Base-by-base conservation (phyloP, 2,329 filamentous ascomycete genomes). In the Neobulgaria alba region DNA sequence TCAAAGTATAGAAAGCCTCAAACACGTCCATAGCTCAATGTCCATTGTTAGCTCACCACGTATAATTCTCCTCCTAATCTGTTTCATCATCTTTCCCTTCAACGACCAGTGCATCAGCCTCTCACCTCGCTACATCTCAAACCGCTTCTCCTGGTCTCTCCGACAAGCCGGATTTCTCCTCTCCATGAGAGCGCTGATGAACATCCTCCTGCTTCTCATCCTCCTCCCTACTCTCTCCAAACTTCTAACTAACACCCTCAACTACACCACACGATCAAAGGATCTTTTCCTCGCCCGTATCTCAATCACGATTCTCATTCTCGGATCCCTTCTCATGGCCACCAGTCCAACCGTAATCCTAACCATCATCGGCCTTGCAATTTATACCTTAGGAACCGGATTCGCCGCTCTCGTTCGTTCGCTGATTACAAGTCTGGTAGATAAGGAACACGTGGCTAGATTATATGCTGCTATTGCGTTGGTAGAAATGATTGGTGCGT, bases 51-150 rank as follows among this genome's bases (percentile, higher is more conserved):
- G 48, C 14, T 54, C 55, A 3, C 34, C 50, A 0, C 51, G 56
- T 2, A 49, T 60, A 2, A 26, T 57, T 2, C 32, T 65, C 10
- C 46, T 63, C 5, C 29, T 65, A 9, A 14, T 54, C 2, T 48
- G 49, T 4, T 58, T 57, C 32, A 35, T 54, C 15, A 36, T 46
- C 16, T 37, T 41, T 3, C 38, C 50, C 4, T 48, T 57, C 19
- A 29, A 17, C 10, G 4, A 29, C 1, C 42, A 53, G 32, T 42
- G 48, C 3, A 41, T 50, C 10, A 41, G 46, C 2, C 36, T 58
- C 12, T 48, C 42, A 5, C 37, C 54, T 10, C 50, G 52, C n/a
- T 58, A 59, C 31, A 47, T 59, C 16, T 55, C 51, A 1, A 50
- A 51, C 8, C 48, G 54, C 9, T 59, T 54, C 36, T 32, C 39